Percentiles rank a stretch among this genome's conserved stretches.
These are phyloP conservation scores for Lachnellula suecica DNA, from an alignment of 2,329 filamentous ascomycete species.

Conservation along the genomic window DNA sequence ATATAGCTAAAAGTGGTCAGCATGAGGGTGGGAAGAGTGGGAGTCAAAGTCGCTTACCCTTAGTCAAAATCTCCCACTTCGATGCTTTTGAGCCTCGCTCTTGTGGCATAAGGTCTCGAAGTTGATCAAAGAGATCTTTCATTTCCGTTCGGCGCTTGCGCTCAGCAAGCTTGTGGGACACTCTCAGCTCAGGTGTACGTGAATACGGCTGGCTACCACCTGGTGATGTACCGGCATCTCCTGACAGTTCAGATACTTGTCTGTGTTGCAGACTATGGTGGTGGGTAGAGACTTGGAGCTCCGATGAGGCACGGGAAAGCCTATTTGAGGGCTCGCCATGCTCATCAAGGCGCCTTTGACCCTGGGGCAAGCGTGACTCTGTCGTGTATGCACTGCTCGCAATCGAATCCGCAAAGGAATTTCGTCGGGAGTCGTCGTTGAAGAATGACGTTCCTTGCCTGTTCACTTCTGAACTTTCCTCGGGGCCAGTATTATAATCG, in stretches of 20 bases:
- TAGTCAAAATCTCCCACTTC: conserved; percentile 87
- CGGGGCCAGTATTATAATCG: conserved; percentile 33
- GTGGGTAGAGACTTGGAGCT: conserved; percentile 53
- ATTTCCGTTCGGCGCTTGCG: conserved; percentile 82
- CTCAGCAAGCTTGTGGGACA: conserved; percentile 84
- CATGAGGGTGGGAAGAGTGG: neutral
- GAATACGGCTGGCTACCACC: conserved; percentile 73
- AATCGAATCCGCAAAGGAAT: conserved; percentile 74
- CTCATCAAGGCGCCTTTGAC: conserved; percentile 72
- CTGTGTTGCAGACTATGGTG: conserved; percentile 77
- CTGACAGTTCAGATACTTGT: conserved; percentile 66
- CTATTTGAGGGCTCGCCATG: conserved; percentile 38
- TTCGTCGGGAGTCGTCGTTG: conserved; percentile 61
- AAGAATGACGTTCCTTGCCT: conserved; percentile 36
- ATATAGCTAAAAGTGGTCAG: conserved; percentile 49
- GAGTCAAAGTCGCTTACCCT: conserved; percentile 54
- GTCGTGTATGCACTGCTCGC: conserved; percentile 78
- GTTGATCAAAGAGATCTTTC: conserved; percentile 82
- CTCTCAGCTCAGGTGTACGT: conserved; percentile 75
- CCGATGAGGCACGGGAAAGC: conserved; percentile 49
- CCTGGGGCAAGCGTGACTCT: conserved; percentile 69
- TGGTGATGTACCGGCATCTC: conserved; percentile 51
- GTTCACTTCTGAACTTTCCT: conserved; percentile 61
- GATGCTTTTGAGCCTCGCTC: conserved; percentile 82
- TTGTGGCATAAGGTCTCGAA: conserved; percentile 76